Base-by-base conservation (phyloP, 1,139 yeast genomes). In the Kodamaea ohmeri region DNA sequence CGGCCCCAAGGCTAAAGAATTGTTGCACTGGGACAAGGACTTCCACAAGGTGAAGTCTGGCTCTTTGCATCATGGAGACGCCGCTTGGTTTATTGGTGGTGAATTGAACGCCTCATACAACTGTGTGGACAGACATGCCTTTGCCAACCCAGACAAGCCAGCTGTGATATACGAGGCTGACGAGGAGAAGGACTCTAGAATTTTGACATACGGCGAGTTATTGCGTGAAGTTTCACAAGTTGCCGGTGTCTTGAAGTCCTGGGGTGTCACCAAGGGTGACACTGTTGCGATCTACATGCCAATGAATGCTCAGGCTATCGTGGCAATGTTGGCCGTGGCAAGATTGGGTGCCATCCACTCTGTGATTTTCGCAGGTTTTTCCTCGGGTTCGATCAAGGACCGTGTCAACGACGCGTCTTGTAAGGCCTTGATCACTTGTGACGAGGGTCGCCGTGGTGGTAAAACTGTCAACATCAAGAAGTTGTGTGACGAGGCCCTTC, bases 311-410 rank as follows among this genome's bases (percentile, higher is more conserved):
- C 96, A 89, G 65, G 96, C 97, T 37, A 78, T 92, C 43, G 76
- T 92, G 50, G 90, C 98, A 47, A 83, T 92, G 86, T 75, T 92
- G 57, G 97, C 98, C 38, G 86, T 89, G 54, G 90, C 87, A 35
- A 83, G 98, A 69, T 69, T 92, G 48, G 98, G 98, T 64, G 98
- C 98, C 36, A 73, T 89, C 51, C 98, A 92, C 69, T 86, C 97
- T 9, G 97, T 92, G 37, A 83, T 92, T 50, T 92, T 92, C 65
- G 97, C 97, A 41, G 98, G 98, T 30, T 92, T 92, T 71, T 84
- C 95, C 21, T 83, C 96, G 25, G 96, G 96, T 43, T 89, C 97
- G 25, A 80, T 92, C 58, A 78, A 76, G 55, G 97, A 92, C 67
- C 84, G 97, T 66, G 85, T 89, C 53, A 76, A 76, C 49, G 96